Evolutionary conservation across 2,329 filamentous ascomycete genomes (phyloP), one percentile per base, ranked within the genome.

Genomic region (Endocalyx cinctus): DNA sequence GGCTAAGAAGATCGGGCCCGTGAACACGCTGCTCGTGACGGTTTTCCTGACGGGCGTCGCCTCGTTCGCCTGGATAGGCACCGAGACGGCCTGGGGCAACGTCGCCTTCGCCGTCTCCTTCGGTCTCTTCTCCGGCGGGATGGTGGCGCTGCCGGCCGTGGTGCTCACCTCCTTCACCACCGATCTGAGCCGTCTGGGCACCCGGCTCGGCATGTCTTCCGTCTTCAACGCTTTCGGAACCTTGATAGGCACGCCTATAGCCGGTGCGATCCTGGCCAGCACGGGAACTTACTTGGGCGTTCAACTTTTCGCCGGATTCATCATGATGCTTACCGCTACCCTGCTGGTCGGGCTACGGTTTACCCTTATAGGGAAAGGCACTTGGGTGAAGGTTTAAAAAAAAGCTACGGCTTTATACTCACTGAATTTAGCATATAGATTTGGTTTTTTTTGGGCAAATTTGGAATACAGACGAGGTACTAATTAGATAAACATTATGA

Each of bases 81-180:
- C 66, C 1, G 46, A 44, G 12, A 55, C 54, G 0, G 45, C 50
- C 0, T 51, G 54, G 1, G 61, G 61, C 3, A 58, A 64, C 35
- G 58, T 69, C 22, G 56, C 53, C 0, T 67, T 72, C 35, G 58
- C 61, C 17, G 48, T 64, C 3, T 39, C 69, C 30, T 71, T 67
- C 37, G 69, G 69, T 4, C 66, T 72, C 41, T 63, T 67, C 33
- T 63, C 65, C 2, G 66, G 66, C 5, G 61, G 57, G 4, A 52
- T 70, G 10, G 60, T 71, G 29, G 59, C 60, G 5, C 50, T 72
- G 16, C 59, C 63, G 1, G 58, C 63, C 2, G 59, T 65, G 0
- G 62, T 64, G 1, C 47, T 71, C 10, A 59, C 62, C 2, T 57
- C 54, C 18, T 51, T 72, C 17, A 65, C 65, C 2, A 50, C 55